Conservation (phyloP, 139 green algal genomes). For the Dunaliella primolecta region DNA sequence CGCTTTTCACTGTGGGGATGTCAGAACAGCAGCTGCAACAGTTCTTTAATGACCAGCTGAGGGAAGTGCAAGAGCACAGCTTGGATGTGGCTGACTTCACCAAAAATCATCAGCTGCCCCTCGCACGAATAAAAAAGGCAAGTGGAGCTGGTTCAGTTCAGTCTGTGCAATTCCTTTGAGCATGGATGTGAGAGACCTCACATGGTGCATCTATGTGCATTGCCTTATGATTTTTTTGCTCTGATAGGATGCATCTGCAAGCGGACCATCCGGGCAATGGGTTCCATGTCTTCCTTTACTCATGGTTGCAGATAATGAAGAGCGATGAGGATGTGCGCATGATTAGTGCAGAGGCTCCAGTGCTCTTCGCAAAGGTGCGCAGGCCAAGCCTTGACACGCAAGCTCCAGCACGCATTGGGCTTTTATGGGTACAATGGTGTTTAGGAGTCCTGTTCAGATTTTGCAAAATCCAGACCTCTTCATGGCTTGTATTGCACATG, state of each 20-base stretch:
- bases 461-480: too few relatives aligned
- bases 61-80: neutral
- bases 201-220: neutral
- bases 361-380: constrained; percentile 92
- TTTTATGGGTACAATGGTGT: too few relatives aligned
- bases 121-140: constrained; percentile 99
- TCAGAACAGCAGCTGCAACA: neutral
- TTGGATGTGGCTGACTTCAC: constrained; percentile 74
- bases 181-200: neutral
- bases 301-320: constrained; percentile 99
- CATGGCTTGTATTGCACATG: too few relatives aligned
- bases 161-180: neutral
- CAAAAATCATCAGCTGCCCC: constrained; percentile 90
- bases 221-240: neutral
- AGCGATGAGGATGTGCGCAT: constrained; percentile 95
- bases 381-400: too few relatives aligned
- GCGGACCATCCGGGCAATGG: too few relatives aligned
- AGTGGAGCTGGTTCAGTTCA: neutral
- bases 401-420: neutral
- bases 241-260: too few relatives aligned
- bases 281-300: too few relatives aligned
- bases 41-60: neutral
- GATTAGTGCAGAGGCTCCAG: constrained; percentile 94
- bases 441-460: too few relatives aligned
- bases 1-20: too few relatives aligned